A percentile compares a stretch with the other conserved stretches of the same genome.
These are phyloP conservation scores for Aaosphaeria pasadenensis DNA, from an alignment of 2,329 filamentous ascomycete species.

Conservation along the genomic window DNA sequence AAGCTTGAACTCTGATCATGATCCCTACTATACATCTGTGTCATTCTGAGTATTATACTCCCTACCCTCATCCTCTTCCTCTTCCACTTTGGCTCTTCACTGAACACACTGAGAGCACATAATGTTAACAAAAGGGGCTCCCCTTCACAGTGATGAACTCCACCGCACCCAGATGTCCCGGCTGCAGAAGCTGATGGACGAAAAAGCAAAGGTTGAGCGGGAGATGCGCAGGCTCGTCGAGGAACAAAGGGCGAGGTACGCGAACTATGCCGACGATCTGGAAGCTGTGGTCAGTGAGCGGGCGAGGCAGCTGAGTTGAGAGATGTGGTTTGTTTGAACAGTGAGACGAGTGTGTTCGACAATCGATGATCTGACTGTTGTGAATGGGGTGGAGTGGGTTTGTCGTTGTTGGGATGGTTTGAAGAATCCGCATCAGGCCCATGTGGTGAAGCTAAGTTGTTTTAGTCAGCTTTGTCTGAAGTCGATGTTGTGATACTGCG, in stretches of 20 bases:
- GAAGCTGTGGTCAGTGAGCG: conserved; percentile 14
- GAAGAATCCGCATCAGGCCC: no score
- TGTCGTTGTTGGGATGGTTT: no score
- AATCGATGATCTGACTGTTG: no score
- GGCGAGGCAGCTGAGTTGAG: conserved; percentile 14
- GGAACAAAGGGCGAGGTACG: conserved; percentile 13
- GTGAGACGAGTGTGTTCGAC: neutral
- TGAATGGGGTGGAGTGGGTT: no score
- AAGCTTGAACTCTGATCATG: conserved; percentile 5
- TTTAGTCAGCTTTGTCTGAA: no score
- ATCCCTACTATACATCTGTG: no score
- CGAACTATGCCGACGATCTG: conserved; percentile 20
- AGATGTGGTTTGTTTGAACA: neutral
- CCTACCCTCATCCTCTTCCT: no score
- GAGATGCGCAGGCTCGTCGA: conserved; percentile 16
- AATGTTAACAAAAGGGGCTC: neutral
- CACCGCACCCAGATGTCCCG: neutral
- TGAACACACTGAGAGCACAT: neutral
- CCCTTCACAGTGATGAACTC: neutral
- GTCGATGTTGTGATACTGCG: no score
- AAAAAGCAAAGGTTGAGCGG: conserved; percentile 14
- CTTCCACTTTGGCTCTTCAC: no score
- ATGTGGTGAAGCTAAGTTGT: no score
- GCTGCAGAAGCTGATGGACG: conserved; percentile 3
- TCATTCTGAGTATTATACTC: no score